Evolutionary conservation across 2,329 filamentous ascomycete genomes (phyloP), one percentile per base, ranked within the genome.

Genomic region (Aspergillus sp.): DNA sequence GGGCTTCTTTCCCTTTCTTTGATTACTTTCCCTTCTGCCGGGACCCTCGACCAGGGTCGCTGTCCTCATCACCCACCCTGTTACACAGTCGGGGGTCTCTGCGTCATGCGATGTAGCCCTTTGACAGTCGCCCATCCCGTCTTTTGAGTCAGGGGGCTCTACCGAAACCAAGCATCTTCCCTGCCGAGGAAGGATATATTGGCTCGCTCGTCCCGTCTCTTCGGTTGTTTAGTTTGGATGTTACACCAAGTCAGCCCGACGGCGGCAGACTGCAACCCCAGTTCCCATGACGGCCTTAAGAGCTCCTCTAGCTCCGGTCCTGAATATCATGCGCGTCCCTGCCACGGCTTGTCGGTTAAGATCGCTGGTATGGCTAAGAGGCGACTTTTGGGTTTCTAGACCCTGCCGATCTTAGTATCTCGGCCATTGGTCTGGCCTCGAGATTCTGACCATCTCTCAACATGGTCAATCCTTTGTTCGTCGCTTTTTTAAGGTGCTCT

Each of bases 251-350:
- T 50, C 61, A 56, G 46, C 45, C 20, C 46, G 57, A 14, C 18
- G 20, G n/a, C 49, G 18, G 52, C 16, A 29, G 42, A 54, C 20
- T 63, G 61, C 51, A 63, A 63, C 59, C 59, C 52, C 46, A 63
- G 52, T 49, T 32, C 61, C 52, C 59, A 56, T 63, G 59, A 63
- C 59, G 36, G 3, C 18, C 20, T 16, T 24, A 12, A 45, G 32
- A 45, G 24, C 22, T 51, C 14, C 47, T 31, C 16, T 32, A 45
- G 31, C 45, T 31, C 45, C 16, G 18, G 18, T 9, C 45, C 1
- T 24, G 54, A n/a, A 46, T 54, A 58, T 57, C 56, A 61, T 47
- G 56, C n/a, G 58, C 20, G 46, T 24, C 31, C n/a, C 3, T 42
- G 16, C 9, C 12, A 32, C 18, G 11, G 16, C 24, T 47, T 42